Percentiles rank a stretch among this genome's conserved stretches.
These are phyloP conservation scores for Aspergillus bombycis DNA, from an alignment of 2,329 filamentous ascomycete genomes.

Conservation along the genomic window DNA sequence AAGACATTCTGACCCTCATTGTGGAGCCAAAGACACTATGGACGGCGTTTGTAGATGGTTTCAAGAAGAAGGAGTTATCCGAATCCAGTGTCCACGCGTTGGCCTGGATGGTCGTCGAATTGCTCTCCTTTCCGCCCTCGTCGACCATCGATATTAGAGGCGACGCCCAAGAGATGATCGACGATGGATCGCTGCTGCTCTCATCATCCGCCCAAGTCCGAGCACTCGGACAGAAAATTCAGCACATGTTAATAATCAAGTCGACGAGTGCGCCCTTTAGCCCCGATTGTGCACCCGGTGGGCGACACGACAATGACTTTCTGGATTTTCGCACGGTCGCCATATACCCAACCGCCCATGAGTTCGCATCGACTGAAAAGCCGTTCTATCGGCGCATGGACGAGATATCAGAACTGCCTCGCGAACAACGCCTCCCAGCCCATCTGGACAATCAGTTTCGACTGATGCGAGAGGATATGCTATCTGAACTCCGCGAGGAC, in stretches of 20 bases:
- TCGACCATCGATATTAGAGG: constrained; percentile 29
- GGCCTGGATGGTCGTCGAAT: constrained; percentile 54
- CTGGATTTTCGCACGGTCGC: constrained; percentile 62
- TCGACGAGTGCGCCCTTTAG: constrained; percentile 10
- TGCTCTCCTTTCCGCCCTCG: constrained; percentile 45
- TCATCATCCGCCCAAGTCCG: constrained; percentile 35
- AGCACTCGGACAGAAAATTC: constrained; percentile 46
- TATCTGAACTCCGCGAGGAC: constrained; percentile 67
- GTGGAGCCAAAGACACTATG: constrained; percentile 60
- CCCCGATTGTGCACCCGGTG: constrained; percentile 53
- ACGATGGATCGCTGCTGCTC: constrained; percentile 28
- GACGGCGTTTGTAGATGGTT: constrained; percentile 49
- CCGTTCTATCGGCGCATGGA: constrained; percentile 61
- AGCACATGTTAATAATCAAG: constrained; percentile 39
- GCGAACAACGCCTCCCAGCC: constrained; percentile 43
- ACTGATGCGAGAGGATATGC: constrained; percentile 70
- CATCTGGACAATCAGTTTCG: constrained; percentile 75
- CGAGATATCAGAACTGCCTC: constrained; percentile 49
- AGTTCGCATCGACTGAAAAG: constrained; percentile 57
- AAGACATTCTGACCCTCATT: constrained; percentile 50
- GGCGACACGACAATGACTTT: constrained; percentile 75
- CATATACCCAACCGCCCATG: constrained; percentile 68
- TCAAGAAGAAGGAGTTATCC: constrained; percentile 33
- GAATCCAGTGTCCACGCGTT: constrained; percentile 42
- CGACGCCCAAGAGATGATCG: constrained; percentile 30